A percentile compares a stretch with the other conserved stretches of the same genome.
Evolutionary conservation across 2,329 filamentous ascomycete species (phyloP).

Genomic region (Coniella vitis): DNA sequence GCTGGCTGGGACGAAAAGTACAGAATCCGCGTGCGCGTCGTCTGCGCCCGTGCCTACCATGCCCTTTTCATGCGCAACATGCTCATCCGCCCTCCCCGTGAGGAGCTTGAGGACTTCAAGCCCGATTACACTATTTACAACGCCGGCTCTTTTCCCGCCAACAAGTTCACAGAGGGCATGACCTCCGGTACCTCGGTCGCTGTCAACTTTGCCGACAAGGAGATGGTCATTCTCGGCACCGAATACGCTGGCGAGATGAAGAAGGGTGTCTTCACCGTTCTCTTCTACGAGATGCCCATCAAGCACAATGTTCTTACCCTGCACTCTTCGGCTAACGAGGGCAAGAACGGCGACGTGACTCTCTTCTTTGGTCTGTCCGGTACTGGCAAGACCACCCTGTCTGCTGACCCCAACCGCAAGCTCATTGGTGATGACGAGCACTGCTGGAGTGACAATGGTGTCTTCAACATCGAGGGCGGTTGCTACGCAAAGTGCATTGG

Average conservation of each 20-base stretch:
- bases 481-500: conserved; percentile 99
- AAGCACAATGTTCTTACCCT: conserved; percentile 99
- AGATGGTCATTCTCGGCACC: conserved; percentile 99
- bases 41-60: conserved; percentile 98
- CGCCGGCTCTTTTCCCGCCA: conserved; percentile 94
- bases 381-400: conserved; percentile 97
- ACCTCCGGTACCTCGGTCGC: conserved; percentile 95
- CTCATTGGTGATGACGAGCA: conserved; percentile 99
- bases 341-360: conserved; percentile 87
- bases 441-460: conserved; percentile 94
- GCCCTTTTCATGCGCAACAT: conserved; percentile 99
- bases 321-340: conserved; percentile 98
- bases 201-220: conserved; percentile 98
- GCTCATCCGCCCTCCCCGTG: conserved; percentile 87
- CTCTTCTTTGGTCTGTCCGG: conserved; percentile 99
- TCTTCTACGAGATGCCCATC: conserved; percentile 99
- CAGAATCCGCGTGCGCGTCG: conserved; percentile 92
- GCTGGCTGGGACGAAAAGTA: conserved; percentile 99
- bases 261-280: conserved; percentile 96
- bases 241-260: conserved; percentile 98
- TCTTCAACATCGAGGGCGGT: conserved; percentile 99
- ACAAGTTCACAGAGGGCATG: conserved; percentile 97
- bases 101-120: conserved; percentile 96
- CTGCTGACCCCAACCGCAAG: conserved; percentile 91
- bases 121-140: conserved; percentile 99